These are phyloP conservation scores for Arachnomyces sp. DNA, from an alignment of 2,329 filamentous ascomycete species.

Conservation along the genomic window DNA sequence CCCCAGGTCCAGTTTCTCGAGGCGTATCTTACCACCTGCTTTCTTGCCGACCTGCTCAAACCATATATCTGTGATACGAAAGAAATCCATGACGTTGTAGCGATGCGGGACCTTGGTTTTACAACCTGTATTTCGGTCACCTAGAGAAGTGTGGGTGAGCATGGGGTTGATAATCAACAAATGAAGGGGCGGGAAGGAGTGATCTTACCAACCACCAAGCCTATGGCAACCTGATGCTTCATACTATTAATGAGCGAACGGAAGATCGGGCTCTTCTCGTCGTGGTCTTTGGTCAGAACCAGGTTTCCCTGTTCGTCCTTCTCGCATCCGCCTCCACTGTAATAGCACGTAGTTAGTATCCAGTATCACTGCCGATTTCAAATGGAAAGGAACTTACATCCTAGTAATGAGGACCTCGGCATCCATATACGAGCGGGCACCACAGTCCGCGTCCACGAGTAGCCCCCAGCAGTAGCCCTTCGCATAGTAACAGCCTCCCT, in stretches of 20 bases:
- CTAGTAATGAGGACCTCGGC: constrained; percentile 57
- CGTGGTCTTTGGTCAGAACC: constrained; percentile 42
- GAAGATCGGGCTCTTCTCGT: constrained; percentile 28
- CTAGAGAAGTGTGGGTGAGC: constrained; percentile 31
- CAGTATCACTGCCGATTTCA: background rate
- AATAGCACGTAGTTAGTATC: constrained; percentile 12
- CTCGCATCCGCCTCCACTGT: constrained; percentile 48
- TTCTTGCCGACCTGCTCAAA: constrained; percentile 44
- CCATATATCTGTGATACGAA: constrained; percentile 63
- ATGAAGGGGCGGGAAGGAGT: background rate
- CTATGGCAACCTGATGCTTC: constrained; percentile 43
- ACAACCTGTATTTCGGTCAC: constrained; percentile 44
- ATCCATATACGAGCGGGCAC: constrained; percentile 51
- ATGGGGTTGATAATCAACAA: background rate
- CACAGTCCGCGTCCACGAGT: constrained; percentile 51
- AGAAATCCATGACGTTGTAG: constrained; percentile 62
- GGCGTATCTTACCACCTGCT: constrained; percentile 50
- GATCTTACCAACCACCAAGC: constrained; percentile 47
- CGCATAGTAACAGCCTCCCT: constrained; percentile 51
- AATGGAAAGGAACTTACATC: constrained; percentile 39
- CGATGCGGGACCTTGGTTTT: constrained; percentile 47
- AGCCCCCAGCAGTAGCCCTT: constrained; percentile 48
- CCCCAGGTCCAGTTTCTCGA: constrained; percentile 54
- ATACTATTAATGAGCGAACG: constrained; percentile 42
- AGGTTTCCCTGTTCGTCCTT: constrained; percentile 42